Percentiles rank a stretch among this genome's conserved stretches.
These are phyloP conservation scores for Poteriospumella lacustris DNA, from an alignment of 108 stramenopile genomes.

Conservation along the genomic window DNA sequence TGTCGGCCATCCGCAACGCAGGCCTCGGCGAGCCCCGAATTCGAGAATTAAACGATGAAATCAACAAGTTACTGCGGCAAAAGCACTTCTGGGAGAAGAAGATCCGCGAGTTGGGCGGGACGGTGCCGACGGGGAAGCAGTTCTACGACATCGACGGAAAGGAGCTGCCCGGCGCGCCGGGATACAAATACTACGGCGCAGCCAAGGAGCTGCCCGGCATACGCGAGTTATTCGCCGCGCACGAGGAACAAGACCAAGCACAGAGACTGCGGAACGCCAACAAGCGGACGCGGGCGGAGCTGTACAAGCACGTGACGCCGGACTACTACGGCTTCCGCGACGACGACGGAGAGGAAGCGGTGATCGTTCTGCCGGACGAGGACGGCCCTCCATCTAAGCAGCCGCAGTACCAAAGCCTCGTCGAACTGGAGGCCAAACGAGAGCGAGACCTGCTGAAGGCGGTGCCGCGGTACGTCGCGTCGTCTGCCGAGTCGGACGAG, in stretches of 20 bases:
- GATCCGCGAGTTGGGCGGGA: conserved; percentile 58
- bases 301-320: conserved; percentile 73
- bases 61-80: conserved; percentile 88
- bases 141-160: conserved; percentile 52
- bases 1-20: conserved; percentile 23
- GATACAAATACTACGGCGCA: conserved; percentile 89
- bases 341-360: conserved; percentile 86
- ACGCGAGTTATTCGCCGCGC: conserved; percentile 67
- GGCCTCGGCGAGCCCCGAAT: conserved; percentile 65
- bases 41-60: conserved; percentile 92
- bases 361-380: too few species aligned
- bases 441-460: too few species aligned
- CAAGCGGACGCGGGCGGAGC: conserved; percentile 65
- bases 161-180: conserved; percentile 59
- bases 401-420: too few species aligned
- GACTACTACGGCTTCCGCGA: conserved; percentile 87
- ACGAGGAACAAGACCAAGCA: conserved; percentile 12
- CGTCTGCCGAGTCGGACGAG: too few species aligned
- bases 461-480: too few species aligned
- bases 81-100: conserved; percentile 86
- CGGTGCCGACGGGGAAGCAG: not conserved
- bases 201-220: conserved; percentile 89
- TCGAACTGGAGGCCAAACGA: too few species aligned
- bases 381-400: too few species aligned
- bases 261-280: conserved; percentile 59